Conservation (phyloP, 1,139 yeast genomes). For the Candida sp. region DNA sequence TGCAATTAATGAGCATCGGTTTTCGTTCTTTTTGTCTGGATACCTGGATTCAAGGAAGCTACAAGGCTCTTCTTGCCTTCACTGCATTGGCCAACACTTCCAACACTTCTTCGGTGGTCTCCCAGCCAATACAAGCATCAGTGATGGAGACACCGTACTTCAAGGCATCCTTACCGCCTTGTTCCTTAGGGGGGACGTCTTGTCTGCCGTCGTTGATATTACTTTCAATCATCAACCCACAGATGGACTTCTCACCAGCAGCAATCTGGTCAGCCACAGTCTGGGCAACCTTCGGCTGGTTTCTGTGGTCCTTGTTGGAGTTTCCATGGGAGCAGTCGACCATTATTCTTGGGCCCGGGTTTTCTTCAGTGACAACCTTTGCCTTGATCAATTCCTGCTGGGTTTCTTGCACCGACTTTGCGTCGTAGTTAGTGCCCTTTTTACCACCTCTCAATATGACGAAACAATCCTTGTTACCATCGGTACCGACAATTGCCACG, state of each 20-base stretch:
- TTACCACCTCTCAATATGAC: constrained; percentile 97
- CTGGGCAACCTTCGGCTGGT: constrained; percentile 88
- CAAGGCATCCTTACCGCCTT: constrained; percentile 64
- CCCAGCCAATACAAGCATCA: constrained; percentile 97
- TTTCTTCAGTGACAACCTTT: constrained; percentile 30
- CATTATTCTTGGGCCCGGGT: constrained; percentile 63
- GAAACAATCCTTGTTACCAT: constrained; percentile 89
- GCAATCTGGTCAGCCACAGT: constrained; percentile 84
- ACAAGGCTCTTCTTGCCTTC: constrained; percentile 65
- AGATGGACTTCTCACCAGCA: constrained; percentile 75
- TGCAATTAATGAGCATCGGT: not conserved
- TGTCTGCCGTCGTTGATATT: constrained; percentile 94
- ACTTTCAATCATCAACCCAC: constrained; percentile 97
- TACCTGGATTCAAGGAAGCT: not conserved
- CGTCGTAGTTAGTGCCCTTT: constrained; percentile 91
- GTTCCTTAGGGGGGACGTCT: constrained; percentile 64
- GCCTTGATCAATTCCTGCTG: constrained; percentile 51
- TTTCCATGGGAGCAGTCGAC: constrained; percentile 98
- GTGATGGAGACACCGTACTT: constrained; percentile 97
- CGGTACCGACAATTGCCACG: constrained; percentile 95
- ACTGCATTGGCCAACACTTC: constrained; percentile 83
- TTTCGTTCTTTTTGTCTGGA: not conserved
- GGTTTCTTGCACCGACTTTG: constrained; percentile 74
- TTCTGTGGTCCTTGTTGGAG: constrained; percentile 90
- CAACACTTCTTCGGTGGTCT: constrained; percentile 82